Base-by-base conservation (phyloP, 108 stramenopile species). In the Cyclotella kingstonii region DNA sequence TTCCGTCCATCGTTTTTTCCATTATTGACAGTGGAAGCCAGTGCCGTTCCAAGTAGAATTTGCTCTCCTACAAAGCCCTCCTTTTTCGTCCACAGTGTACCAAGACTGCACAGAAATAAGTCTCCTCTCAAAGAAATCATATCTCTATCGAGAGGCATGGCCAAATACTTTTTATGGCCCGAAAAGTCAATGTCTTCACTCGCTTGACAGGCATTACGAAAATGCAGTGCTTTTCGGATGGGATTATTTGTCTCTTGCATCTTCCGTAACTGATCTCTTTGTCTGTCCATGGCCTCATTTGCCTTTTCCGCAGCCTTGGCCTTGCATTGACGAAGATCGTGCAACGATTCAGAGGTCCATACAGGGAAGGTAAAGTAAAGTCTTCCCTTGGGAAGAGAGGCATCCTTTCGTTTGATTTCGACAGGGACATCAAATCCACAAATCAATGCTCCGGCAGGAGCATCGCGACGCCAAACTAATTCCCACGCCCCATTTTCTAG, bases 201-300 rank as follows among this genome's bases (percentile, higher is more conserved):
- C 15, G 72, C 72, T 53, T 73, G 64, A 52, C 72, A 73, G 0
- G 63, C 63, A 62, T 84, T 81, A 33, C 79, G 72, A 46, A 78
- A 84, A 48, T 84, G 81, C 68, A 83, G 45, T 7, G 84, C 82
- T 70, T 87, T 87, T 54, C 68, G 60, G 22, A 87, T 38, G 12
- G 71, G 67, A 62, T 87, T 87, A 18, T 42, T 54, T 1, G 81
- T 79, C 27, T 66, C 67, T 47, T 68, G 65, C 75, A 83, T 81
- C 70, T 73, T 79, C 14, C 41, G 30, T 7, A 83, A 54, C 52
- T 76, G 84, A 14, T 76, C 75, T 33, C 71, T 54, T 21, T 80
- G 74, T 18, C 78, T 53, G 28, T 72, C 50, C 43, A 82, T 54
- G 0, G 73, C 63, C 35, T 60, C 66, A 25, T 56, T 50, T 7